Conservation (phyloP, 2,329 filamentous ascomycete species). For the Knoxdaviesia capensis region DNA sequence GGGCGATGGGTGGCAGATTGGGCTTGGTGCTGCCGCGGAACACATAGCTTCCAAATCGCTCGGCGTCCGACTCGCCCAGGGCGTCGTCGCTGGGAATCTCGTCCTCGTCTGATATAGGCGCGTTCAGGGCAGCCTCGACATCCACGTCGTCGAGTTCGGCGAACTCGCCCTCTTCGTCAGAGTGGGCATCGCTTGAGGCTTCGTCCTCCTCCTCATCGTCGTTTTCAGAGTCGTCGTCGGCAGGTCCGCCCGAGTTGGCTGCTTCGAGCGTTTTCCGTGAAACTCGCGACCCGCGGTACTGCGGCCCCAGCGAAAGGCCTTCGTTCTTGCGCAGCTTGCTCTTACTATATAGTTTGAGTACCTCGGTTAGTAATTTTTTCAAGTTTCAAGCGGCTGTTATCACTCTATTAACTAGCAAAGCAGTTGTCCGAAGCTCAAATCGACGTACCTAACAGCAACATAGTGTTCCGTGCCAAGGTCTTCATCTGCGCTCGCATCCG, state of each 20-base stretch:
- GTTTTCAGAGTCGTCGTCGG: slow-evolving; percentile 19
- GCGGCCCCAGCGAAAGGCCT: slow-evolving; percentile 46
- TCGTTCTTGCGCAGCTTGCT: slow-evolving; percentile 65
- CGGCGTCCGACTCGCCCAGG: slow-evolving; percentile 68
- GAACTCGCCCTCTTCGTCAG: slow-evolving; percentile 25
- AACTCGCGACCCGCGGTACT: slow-evolving; percentile 62
- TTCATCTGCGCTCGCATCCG: slow-evolving; percentile 26
- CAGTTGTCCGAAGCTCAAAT: not conserved
- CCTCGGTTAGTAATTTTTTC: not conserved
- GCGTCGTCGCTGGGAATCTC: slow-evolving; percentile 49
- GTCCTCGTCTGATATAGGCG: slow-evolving; percentile 25
- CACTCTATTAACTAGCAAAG: not conserved
- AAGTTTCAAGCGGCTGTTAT: not conserved
- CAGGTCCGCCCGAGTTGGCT: slow-evolving; percentile 15
- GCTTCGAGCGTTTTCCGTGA: slow-evolving; percentile 44
- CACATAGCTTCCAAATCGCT: slow-evolving; percentile 55
- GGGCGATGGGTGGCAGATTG: slow-evolving; percentile 11
- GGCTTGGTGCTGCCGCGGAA: slow-evolving; percentile 39
- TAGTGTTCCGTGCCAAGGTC: slow-evolving; percentile 71
- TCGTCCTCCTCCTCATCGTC: slow-evolving; percentile 27
- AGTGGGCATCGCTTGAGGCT: slow-evolving; percentile 15
- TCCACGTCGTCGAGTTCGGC: slow-evolving; percentile 36
- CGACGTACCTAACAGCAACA: slow-evolving; percentile 44
- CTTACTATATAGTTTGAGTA: slow-evolving; percentile 28
- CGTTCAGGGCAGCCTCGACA: slow-evolving; percentile 26